phyloP scores from a whole-genome alignment of 2,329 filamentous ascomycete genomes.

The Pseudocercospora musae region DNA sequence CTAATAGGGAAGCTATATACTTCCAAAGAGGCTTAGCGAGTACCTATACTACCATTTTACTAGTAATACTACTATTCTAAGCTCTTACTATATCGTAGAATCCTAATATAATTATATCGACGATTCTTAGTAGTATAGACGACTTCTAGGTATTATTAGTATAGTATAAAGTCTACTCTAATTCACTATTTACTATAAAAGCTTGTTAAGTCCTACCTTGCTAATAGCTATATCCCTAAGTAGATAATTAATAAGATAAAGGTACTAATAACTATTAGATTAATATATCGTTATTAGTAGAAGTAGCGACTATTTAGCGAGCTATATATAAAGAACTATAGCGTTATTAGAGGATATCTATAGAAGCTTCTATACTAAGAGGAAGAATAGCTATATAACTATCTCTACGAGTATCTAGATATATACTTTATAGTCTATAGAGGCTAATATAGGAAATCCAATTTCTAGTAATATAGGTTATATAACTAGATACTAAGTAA shows the following conservation, averaged over 20 bases:
- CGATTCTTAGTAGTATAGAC: no score
- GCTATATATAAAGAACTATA: neutral
- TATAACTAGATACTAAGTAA: no score
- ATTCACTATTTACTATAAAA: neutral
- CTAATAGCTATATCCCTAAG: neutral
- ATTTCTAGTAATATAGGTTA: no score
- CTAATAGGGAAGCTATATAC: no score
- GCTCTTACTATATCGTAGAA: no score
- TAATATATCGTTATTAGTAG: neutral
- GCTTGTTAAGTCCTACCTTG: neutral
- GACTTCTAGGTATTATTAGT: no score
- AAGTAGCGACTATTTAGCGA: neutral
- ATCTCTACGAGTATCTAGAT: neutral
- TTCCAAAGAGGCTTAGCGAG: no score
- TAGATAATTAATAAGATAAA: neutral
- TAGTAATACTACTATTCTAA: no score
- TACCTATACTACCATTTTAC: no score
- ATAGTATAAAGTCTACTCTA: neutral
- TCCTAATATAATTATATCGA: no score
- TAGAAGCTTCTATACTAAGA: neutral
- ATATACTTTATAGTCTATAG: neutral
- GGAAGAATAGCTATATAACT: neutral
- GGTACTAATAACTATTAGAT: neutral
- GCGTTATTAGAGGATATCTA: neutral
- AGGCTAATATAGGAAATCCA: no score